Evolutionary conservation across 176 grass and related monocot species (phyloP).

Genomic region (Otatea glauca): DNA sequence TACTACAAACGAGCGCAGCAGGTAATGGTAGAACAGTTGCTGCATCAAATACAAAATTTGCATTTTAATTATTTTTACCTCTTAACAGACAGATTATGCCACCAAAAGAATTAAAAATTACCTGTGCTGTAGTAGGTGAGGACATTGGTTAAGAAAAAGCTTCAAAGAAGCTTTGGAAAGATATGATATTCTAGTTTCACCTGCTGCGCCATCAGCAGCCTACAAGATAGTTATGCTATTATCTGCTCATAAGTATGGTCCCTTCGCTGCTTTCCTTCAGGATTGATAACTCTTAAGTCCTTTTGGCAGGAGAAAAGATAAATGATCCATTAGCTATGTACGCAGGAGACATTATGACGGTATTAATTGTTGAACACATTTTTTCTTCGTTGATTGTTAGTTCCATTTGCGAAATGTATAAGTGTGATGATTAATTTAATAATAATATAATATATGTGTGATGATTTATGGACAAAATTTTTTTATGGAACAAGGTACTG

Average conservation of each 20-base stretch:
- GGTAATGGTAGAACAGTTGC: slow-evolving; percentile 55
- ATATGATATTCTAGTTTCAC: slow-evolving; percentile 87
- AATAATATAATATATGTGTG: too few relatives aligned
- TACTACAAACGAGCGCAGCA: slow-evolving; percentile 95
- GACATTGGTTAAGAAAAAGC: slow-evolving; percentile 87
- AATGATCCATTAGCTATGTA: slow-evolving; percentile 98
- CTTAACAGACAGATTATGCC: slow-evolving; percentile 24
- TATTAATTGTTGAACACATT: slow-evolving; percentile 38
- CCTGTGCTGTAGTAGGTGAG: slow-evolving; percentile 72
- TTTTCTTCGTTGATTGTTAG: slow-evolving; percentile 31
- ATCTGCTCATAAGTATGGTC: slow-evolving; percentile 3
- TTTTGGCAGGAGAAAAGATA: slow-evolving; percentile 86
- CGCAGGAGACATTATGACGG: slow-evolving; percentile 95
- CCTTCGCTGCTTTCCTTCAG: slow-evolving; percentile 28
- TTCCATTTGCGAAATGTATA: too few relatives aligned
- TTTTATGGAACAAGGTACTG: too few relatives aligned
- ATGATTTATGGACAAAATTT: too few relatives aligned
- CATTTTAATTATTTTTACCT: background rate
- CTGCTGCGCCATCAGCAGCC: slow-evolving; percentile 89
- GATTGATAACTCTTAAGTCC: background rate
- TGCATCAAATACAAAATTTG: background rate
- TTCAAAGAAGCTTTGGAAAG: slow-evolving; percentile 82
- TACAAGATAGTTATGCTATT: slow-evolving; percentile 81
- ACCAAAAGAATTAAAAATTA: slow-evolving; percentile 24
- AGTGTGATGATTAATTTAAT: too few relatives aligned